Percentiles rank a stretch among this genome's conserved stretches.
Conservation (phyloP, 768 basidiomycete species). For the Hydnum rufescens region DNA sequence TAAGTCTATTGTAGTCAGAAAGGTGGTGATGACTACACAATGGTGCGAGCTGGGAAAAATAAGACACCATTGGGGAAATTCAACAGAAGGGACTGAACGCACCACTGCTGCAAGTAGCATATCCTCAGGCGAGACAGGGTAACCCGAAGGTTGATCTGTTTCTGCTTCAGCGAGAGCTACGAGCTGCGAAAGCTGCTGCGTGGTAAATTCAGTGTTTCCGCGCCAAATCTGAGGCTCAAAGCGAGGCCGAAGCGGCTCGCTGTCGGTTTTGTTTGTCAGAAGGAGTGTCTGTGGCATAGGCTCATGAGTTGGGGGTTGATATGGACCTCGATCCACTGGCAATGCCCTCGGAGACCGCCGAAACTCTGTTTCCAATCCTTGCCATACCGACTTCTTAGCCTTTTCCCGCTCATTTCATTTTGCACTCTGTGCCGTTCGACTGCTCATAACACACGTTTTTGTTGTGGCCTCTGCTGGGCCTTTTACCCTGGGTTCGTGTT, state of each 20-base stretch:
- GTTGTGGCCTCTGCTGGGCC: too few species aligned
- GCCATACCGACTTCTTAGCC: too few species aligned
- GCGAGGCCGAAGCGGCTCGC: not conserved
- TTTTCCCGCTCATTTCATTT: too few species aligned
- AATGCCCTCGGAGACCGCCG: too few species aligned
- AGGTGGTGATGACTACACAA: conserved; percentile 58
- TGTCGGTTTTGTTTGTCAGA: not conserved
- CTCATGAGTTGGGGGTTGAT: too few species aligned
- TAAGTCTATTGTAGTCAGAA: conserved; percentile 49
- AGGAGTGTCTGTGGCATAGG: not conserved
- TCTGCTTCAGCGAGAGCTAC: not conserved
- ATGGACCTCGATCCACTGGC: too few species aligned
- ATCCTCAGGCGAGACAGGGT: not conserved
- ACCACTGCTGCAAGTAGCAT: not conserved
- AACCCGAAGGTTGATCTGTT: not conserved
- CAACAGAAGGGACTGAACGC: not conserved
- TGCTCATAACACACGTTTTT: too few species aligned
- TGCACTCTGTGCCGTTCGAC: too few species aligned
- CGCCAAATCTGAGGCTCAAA: not conserved
- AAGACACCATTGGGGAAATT: not conserved
- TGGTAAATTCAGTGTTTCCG: not conserved
- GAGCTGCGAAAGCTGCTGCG: not conserved
- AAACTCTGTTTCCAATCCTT: too few species aligned
- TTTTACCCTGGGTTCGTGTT: too few species aligned
- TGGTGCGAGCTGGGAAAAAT: conserved; percentile 24